Base-by-base conservation (phyloP, 768 basidiomycete species). In the Sistotremastrum niveocremeum region DNA sequence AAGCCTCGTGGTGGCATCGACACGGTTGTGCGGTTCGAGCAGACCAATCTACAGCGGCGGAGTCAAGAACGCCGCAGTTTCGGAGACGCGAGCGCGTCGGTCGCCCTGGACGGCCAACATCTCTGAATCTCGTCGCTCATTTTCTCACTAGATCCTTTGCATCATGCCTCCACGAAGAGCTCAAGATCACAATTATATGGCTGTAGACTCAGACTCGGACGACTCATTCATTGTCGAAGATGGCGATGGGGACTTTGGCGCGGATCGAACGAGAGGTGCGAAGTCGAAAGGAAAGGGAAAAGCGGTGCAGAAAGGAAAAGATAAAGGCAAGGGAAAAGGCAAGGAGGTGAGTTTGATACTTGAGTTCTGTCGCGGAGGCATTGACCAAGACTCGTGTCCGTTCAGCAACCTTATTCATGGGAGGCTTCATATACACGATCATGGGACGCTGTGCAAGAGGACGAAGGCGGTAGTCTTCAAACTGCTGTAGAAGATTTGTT, bases 391-490 rank as follows among this genome's bases (percentile, higher is more conserved):
- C 11, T 31, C 32, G 39, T 5, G n/a, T 10, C 35, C 37, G 32
- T 48, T 33, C 57, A 84, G 81, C 79, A 82, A 76, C 74, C 80
- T 4, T 93, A 94, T 54, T 85, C 90, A 32, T 99, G 94, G 94
- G 94, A 98, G 59, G 94, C 88, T 1, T 82, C 84, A 3, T 97
- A 91, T 59, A 79, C 84, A 34, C 81, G 91, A 36, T 86, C 88
- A 41, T 99, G 95, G 95, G 95, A 98, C 55, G 85, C 84, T 1
- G 90, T 98, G 0, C 87, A 93, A 59, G 94, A 98, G 61, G 95
- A 98, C 60, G 94, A 91, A 57, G 74, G 73, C 0, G 95, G 95
- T 1, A 93, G 87, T 58, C 61, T 99, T 51, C 86, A 93, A 49
- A 76, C 80, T 1, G 84, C 90, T 2, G 91, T 99, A 5, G 81